These are phyloP conservation scores for Linum lewisii DNA, from an alignment of 345 rosid species.

Conservation along the genomic window DNA sequence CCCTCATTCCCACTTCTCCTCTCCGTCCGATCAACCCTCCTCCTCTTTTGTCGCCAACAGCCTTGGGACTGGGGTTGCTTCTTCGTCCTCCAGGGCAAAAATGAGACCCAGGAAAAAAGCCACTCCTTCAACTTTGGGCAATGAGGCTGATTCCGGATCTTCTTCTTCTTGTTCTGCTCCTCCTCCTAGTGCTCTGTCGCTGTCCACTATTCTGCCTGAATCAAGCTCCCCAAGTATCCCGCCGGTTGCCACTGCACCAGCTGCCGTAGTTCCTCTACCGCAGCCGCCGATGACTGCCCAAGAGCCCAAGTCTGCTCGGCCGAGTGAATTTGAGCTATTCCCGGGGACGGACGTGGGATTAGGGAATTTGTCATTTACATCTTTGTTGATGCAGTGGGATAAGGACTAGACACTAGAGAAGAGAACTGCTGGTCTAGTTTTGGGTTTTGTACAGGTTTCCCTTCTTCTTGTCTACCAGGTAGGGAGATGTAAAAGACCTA, in stretches of 20 bases:
- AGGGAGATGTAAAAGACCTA: no score
- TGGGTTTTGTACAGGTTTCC: background rate
- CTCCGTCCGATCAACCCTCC: background rate
- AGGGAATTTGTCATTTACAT: slow-evolving; percentile 3
- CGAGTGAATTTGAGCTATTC: slow-evolving; percentile 4
- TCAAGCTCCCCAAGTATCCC: background rate
- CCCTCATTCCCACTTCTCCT: slow-evolving; percentile 9
- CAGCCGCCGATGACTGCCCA: background rate
- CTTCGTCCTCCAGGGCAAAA: background rate
- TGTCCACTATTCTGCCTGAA: background rate
- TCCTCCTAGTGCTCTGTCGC: background rate
- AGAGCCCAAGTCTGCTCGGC: background rate
- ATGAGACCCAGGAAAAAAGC: background rate
- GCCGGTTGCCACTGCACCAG: background rate
- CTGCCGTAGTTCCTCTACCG: background rate
- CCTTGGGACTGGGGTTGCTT: background rate
- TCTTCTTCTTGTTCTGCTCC: background rate
- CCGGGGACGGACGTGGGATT: background rate
- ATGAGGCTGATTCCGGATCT: background rate
- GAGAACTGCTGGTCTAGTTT: background rate
- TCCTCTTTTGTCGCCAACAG: background rate
- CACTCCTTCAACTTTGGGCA: background rate
- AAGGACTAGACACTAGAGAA: background rate
- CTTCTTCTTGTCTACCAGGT: background rate
- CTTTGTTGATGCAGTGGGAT: slow-evolving; percentile 6